A percentile compares a stretch with the other conserved stretches of the same genome.
Evolutionary conservation across 345 rosid species (phyloP).

Genomic region (Balakata baccata): DNA sequence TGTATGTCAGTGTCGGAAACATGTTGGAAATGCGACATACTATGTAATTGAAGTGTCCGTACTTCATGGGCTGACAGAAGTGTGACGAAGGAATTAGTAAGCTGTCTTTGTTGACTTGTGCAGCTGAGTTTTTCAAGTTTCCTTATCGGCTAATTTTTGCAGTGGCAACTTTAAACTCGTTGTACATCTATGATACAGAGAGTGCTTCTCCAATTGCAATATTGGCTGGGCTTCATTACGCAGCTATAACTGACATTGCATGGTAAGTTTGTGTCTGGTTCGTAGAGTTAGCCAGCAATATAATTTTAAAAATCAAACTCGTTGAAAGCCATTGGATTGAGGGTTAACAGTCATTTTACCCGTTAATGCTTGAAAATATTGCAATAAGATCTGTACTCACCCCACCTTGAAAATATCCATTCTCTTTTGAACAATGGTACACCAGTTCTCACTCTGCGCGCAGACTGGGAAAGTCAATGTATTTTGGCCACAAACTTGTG

Average conservation of each 20-base stretch:
- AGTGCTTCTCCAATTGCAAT: constrained; percentile 64
- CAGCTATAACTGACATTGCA: constrained; percentile 84
- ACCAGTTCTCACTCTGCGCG: no score
- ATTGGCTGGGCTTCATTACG: constrained; percentile 90
- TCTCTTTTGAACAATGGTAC: not conserved
- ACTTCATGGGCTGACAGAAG: constrained; percentile 1
- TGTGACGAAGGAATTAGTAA: not conserved
- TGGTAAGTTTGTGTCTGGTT: constrained; percentile 44
- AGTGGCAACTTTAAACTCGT: constrained; percentile 79
- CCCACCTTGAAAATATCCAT: no score
- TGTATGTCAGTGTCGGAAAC: no score
- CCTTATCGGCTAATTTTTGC: constrained; percentile 90
- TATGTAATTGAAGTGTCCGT: no score
- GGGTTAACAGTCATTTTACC: not conserved
- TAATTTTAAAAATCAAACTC: not conserved
- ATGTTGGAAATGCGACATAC: no score
- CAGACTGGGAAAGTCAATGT: no score
- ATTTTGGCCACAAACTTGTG: no score
- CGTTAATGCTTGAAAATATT: not conserved
- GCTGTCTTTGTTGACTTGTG: constrained; percentile 24
- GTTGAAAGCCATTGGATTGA: not conserved
- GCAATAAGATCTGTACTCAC: not conserved
- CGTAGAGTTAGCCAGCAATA: not conserved
- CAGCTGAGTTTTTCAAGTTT: constrained; percentile 85
- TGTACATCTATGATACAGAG: constrained; percentile 88